phyloP scores from a whole-genome alignment of 176 grass and related monocot species.

The Carex myosuroides region DNA sequence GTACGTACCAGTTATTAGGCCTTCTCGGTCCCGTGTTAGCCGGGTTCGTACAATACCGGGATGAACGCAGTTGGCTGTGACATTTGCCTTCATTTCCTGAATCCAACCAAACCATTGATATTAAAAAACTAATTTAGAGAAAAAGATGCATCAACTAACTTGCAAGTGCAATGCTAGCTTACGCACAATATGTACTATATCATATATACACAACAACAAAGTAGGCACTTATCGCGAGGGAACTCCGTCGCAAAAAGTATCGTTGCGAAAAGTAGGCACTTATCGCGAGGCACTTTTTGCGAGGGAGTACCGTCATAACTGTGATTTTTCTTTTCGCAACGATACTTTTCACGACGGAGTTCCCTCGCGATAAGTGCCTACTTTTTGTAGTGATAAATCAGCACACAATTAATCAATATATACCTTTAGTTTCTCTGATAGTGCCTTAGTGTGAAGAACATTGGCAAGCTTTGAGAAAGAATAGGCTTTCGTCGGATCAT shows the following conservation, averaged over 20 bases:
- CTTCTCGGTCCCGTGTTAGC: conserved; percentile 84
- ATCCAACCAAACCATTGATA: not conserved
- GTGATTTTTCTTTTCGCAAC: too few relatives aligned
- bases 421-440: conserved; percentile 40
- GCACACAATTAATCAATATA: not conserved
- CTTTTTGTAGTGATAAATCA: too few relatives aligned
- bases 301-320: too few relatives aligned
- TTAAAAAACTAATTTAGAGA: conserved; percentile 14
- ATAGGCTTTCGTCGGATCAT: conserved; percentile 83
- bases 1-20: conserved; percentile 60
- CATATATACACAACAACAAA: too few relatives aligned
- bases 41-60: conserved; percentile 89
- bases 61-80: conserved; percentile 92
- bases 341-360: too few relatives aligned
- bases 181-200: not conserved
- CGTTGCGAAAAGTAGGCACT: too few relatives aligned
- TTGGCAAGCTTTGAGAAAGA: conserved; percentile 94
- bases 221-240: too few relatives aligned
- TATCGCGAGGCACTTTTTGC: too few relatives aligned
- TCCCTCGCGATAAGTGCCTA: too few relatives aligned
- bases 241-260: too few relatives aligned
- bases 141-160: conserved; percentile 14
- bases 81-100: conserved; percentile 61
- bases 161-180: conserved; percentile 11
- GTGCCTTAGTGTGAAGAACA: conserved; percentile 74